These are phyloP conservation scores for Amauroascus niger DNA, from an alignment of 2,329 filamentous ascomycete species.

Conservation along the genomic window DNA sequence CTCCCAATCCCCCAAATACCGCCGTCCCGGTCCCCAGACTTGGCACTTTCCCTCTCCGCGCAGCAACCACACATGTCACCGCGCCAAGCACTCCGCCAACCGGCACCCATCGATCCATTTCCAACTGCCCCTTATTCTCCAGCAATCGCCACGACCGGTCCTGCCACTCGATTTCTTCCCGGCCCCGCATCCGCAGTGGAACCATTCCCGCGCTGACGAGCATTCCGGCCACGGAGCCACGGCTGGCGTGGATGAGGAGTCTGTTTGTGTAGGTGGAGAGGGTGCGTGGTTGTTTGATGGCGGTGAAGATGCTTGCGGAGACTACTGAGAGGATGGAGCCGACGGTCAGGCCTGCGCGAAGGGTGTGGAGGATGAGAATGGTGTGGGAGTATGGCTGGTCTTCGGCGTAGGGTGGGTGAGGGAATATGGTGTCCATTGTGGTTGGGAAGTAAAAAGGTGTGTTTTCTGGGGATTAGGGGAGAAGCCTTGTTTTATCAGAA, in stretches of 20 bases:
- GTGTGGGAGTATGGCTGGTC: constrained; percentile 10
- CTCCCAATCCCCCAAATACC: constrained; percentile 9
- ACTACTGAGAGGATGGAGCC: constrained; percentile 9
- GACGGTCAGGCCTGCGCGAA: constrained; percentile 10
- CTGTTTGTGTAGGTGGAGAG: constrained; percentile 6
- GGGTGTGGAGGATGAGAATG: constrained; percentile 11
- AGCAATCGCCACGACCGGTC: constrained; percentile 12
- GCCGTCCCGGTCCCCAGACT: background rate
- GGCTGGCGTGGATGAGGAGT: constrained; percentile 11
- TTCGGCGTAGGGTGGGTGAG: constrained; percentile 13
- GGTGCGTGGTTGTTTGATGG: constrained; percentile 7
- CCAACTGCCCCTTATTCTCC: constrained; percentile 8
- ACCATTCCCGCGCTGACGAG: constrained; percentile 6
- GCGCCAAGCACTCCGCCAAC: constrained; percentile 8
- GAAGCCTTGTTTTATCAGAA: background rate
- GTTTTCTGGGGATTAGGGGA: background rate
- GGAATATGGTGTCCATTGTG: constrained; percentile 13
- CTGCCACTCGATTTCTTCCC: constrained; percentile 13
- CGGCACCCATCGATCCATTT: constrained; percentile 9
- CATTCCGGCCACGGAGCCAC: constrained; percentile 9
- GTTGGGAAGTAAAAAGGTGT: background rate
- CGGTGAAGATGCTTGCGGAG: constrained; percentile 6
- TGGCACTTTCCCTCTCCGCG: constrained; percentile 10
- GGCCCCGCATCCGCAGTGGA: constrained; percentile 6
- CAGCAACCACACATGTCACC: background rate